Evolutionary conservation across 1,284 basidiomycete genomes (phyloP).

Genomic region (Marasmius tenuissimus): DNA sequence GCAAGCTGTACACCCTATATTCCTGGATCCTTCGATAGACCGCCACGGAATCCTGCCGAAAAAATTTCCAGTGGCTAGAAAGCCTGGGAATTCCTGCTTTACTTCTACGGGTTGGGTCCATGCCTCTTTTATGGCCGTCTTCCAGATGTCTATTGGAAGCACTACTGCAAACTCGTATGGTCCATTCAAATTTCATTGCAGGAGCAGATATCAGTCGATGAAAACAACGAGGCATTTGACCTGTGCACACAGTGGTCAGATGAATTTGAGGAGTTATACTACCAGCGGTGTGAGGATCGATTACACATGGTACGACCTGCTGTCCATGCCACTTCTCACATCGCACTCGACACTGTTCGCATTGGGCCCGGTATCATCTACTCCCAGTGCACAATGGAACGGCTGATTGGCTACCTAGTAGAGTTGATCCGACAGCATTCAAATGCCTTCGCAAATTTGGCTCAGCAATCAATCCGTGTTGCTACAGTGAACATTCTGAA

Average conservation of each 20-base stretch:
- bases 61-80: conserved; percentile 42
- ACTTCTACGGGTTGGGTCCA: conserved; percentile 31
- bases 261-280: conserved; percentile 25
- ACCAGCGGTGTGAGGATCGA: conserved; percentile 16
- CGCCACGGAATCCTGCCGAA: conserved; percentile 35
- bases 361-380: conserved; percentile 20
- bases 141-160: conserved; percentile 21
- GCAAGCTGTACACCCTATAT: conserved; percentile 23
- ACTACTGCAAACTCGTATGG: conserved; percentile 26
- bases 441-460: conserved; percentile 26
- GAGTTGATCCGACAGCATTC: conserved; percentile 23
- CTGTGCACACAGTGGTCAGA: conserved; percentile 17
- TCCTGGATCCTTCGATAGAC: conserved; percentile 30
- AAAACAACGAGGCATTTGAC: conserved; percentile 11
- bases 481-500: conserved; percentile 18
- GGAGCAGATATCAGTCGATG: conserved; percentile 10
- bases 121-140: conserved; percentile 26
- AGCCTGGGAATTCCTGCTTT: conserved; percentile 33
- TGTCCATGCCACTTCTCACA: conserved; percentile 23
- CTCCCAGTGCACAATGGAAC: conserved; percentile 27
- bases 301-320: conserved; percentile 24
- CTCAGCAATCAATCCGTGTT: conserved; percentile 17
- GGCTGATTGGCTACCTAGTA: conserved; percentile 27
- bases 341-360: conserved; percentile 16
- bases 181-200: conserved; percentile 23